Evolutionary conservation across 176 grass and related monocot species (phyloP), one percentile per base, ranked within the genome.

Genomic region (Alopecurus myosuroides): DNA sequence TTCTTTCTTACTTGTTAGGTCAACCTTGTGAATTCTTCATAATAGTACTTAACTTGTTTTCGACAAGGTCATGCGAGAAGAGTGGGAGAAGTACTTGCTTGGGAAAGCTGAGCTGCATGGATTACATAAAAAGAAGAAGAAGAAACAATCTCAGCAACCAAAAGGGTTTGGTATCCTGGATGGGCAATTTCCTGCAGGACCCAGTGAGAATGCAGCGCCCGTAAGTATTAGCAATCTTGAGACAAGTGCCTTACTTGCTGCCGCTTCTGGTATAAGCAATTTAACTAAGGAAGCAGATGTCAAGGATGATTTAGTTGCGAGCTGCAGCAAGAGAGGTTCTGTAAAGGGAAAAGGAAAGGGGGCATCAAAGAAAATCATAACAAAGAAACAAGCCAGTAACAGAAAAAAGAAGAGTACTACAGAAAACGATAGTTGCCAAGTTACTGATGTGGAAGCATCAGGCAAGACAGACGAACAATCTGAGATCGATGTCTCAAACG

Each of bases 71-170:
- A 90, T 95, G 96, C 82, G 40, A 82, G 87, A 89, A 36, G 96
- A 95, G 81, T 98, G 96, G 96, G 91, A 92, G 77, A 98, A 95
- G 61, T 98, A 98, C 78, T 90, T 98, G 87, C 89, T 94, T 78
- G 96, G 87, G 5, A 98, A 95, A 82, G 91, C 82, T 65, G 93
- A 98, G 83, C 83, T 98, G 40, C 87, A 89, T 34, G 85, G 83
- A 81, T 86, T 95, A 49, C 82, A 41, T 48, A 98, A 93, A 85
- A 86, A 84, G 50, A 90, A 89, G 73, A 93, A 87, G 85, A 93
- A 87, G 85, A 93, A 84, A 78, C 93, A 56, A 90, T 79, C 80
- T 83, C 86, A 85, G 83, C 93, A 98, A 81, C 91, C 89, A 84
- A 98, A 93, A 89, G 96, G 96, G 45, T 92, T 95, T 89, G 96